Base-by-base conservation (phyloP, 768 basidiomycete species). In the Coprinopsis strossmayeri region DNA sequence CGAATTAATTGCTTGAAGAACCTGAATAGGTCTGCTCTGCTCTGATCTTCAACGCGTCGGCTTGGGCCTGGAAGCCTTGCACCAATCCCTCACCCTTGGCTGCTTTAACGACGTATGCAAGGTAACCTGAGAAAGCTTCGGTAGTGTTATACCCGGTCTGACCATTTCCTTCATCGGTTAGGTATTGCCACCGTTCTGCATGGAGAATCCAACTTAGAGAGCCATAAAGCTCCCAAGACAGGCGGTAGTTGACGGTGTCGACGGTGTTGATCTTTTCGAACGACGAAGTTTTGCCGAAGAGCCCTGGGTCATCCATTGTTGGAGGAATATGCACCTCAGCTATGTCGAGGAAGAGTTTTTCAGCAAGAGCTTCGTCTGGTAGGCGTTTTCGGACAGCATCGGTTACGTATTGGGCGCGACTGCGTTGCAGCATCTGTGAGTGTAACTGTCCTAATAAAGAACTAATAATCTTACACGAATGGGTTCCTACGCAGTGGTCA, bases 151-250 rank as follows among this genome's bases (percentile, higher is more conserved):
- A 88, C 40, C 69, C 73, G 25, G 82, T 84, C 54, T 67, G 66
- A 55, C 76, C 73, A 27, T 74, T 77, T 1, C 66, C 69, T 34
- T 69, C 74, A 35, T 63, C 65, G 9, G 72, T 74, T 46, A 88
- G 58, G 47, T 67, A 68, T 61, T 88, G 85, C 84, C 83, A 87
- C 13, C 86, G 71, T 50, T 79, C 76, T 2, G 76, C 64, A 24
- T 53, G 49, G 24, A 87, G 54, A n/a, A 82, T 51, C 71, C 76
- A 81, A 0, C 51, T 32, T 25, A 66, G 53, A 0, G 61, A 61
- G 37, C 34, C 23, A 18, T 25, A 45, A 10, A 20, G 23, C 27
- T 62, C 56, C 86, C 86, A 88, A 17, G 81, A 73, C 26, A 77
- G 72, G 26, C 77, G 76, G 58, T 73, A 71, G 43, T 75, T 71